Base-by-base conservation (phyloP, 352 stramenopile genomes). In the Pythium folliculosum region DNA sequence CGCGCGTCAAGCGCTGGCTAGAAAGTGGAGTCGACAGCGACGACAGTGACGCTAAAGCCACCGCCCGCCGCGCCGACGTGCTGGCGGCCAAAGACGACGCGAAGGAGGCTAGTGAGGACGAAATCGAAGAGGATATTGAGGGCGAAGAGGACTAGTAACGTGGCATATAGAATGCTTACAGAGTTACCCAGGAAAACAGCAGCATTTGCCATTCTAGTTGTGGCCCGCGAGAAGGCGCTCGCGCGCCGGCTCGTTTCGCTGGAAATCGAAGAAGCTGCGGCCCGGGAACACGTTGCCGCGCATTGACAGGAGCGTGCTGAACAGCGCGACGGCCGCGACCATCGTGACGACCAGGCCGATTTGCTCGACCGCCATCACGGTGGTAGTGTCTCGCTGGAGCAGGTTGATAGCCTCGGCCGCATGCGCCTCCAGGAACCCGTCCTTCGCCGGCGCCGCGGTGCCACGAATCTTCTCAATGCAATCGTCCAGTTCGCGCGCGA, bases 111-210 rank as follows among this genome's bases (percentile, higher is more conserved):
- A 76, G n/a, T 65, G 81, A 85, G n/a, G 78, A 81, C 50, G 81
- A 89, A 38, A 78, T 81, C 19, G 78, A 86, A 55, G 80, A 89
- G 65, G 67, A 75, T 12, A 83, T 80, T 35, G 52, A 78, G 5
- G 63, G 45, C 17, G 27, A 32, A 5, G 63, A 77, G 13, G 62
- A 59, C 14, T n/a, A 63, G 38, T 37, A 62, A 25, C 27, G 55
- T 9, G 37, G n/a, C 7, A 38, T 9, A 16, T 14, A 37, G 17
- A 12, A 32, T 30, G 27, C 7, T n/a, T 17, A 17, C 9, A 17
- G 37, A 12, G 14, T 43, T 43, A 43, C 37, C 9, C 10, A 17
- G 37, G 37, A 17, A 12, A 32, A 32, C 38, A 43, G 9, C 37
- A 43, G 6, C 6, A 40, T 40, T 17, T 43, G 37, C 10, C 4